Percentiles rank a stretch among this genome's conserved stretches.
These are phyloP conservation scores for Stromatinia cepivora DNA, from an alignment of 2,329 filamentous ascomycete genomes.

Conservation along the genomic window DNA sequence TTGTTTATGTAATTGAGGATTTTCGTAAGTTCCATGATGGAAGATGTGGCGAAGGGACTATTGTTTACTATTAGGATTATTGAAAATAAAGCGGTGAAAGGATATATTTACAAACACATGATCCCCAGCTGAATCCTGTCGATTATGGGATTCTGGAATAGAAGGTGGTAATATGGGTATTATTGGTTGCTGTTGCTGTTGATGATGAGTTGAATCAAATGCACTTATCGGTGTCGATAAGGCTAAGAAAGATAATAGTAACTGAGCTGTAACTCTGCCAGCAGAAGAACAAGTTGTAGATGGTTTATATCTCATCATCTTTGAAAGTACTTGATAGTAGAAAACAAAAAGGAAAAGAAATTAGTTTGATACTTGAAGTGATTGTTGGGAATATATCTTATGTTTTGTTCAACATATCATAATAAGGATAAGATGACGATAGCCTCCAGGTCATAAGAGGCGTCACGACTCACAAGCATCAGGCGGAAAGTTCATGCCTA, in stretches of 20 bases:
- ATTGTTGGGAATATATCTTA: neutral
- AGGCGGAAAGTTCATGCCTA: neutral
- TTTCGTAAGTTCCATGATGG: conserved; percentile 80
- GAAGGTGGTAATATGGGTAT: conserved; percentile 37
- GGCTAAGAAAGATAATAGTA: conserved; percentile 66
- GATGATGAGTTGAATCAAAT: conserved; percentile 40
- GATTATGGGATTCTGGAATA: conserved; percentile 46
- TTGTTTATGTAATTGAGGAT: conserved; percentile 75
- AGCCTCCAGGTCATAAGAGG: neutral
- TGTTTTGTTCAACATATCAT: neutral
- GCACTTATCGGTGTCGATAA: conserved; percentile 50
- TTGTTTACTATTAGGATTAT: conserved; percentile 26
- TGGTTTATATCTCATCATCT: conserved; percentile 21
- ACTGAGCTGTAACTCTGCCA: conserved; percentile 55
- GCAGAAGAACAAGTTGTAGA: conserved; percentile 53
- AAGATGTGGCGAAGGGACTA: conserved; percentile 81
- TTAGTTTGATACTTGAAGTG: neutral
- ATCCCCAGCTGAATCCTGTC: conserved; percentile 48
- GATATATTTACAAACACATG: conserved; percentile 54
- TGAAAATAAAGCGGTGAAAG: neutral
- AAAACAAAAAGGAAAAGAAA: neutral
- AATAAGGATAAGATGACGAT: conserved; percentile 1
- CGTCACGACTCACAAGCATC: conserved; percentile 7
- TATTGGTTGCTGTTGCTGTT: conserved; percentile 48
- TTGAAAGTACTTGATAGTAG: conserved; percentile 24